These are phyloP conservation scores for Medicago ruthenica DNA, from an alignment of 306 rosid species.

Conservation along the genomic window DNA sequence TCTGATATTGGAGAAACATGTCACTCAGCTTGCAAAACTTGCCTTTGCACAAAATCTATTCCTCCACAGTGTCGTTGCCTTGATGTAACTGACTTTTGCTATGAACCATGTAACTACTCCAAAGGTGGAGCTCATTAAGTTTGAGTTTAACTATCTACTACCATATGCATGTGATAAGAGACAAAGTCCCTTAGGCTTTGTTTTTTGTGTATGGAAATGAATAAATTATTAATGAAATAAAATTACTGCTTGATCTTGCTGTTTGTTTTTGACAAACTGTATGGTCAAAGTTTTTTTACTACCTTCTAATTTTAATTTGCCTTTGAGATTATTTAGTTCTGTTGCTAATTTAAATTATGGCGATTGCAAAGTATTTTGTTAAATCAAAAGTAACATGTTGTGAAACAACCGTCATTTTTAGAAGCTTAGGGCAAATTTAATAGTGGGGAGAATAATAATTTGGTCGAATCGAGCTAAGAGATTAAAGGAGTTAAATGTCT, in stretches of 20 bases:
- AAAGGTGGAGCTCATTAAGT: too few relatives aligned
- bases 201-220: constrained; percentile 7
- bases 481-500: too few relatives aligned
- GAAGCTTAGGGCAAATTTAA: too few relatives aligned
- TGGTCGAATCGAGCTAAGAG: too few relatives aligned
- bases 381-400: too few relatives aligned
- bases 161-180: background rate
- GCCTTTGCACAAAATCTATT: background rate
- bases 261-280: background rate
- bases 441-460: too few relatives aligned
- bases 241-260: background rate
- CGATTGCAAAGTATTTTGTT: too few relatives aligned
- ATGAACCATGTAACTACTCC: background rate
- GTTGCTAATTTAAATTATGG: too few relatives aligned
- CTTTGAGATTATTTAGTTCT: background rate
- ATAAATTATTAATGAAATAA: background rate
- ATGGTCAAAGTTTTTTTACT: background rate
- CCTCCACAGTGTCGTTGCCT: background rate
- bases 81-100: background rate
- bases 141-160: background rate
- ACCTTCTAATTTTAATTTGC: background rate
- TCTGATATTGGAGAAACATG: background rate
- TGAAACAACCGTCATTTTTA: too few relatives aligned
- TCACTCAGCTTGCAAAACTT: constrained; percentile 11
- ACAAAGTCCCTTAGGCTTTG: background rate